These are phyloP conservation scores for Aspergillus pseudoviridinutans DNA, from an alignment of 2,329 filamentous ascomycete species.

Conservation along the genomic window DNA sequence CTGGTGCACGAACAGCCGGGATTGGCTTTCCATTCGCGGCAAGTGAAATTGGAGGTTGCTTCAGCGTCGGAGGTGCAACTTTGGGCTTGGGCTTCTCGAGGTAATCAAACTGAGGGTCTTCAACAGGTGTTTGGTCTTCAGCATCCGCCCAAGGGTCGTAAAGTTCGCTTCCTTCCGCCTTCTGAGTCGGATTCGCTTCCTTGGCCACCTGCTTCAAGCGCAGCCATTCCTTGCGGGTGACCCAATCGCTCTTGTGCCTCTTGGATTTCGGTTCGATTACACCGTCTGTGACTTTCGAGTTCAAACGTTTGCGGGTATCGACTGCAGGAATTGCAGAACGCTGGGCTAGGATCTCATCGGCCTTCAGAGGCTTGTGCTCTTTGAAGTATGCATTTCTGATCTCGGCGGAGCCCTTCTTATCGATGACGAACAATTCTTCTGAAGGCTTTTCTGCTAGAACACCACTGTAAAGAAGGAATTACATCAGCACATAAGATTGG, in stretches of 20 bases:
- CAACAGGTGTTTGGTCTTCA: constrained; percentile 36
- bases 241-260: constrained; percentile 70
- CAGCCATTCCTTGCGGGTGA: constrained; percentile 78
- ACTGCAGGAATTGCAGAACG: constrained; percentile 80
- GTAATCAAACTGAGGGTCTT: constrained; percentile 59
- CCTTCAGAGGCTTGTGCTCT: constrained; percentile 73
- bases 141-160: constrained; percentile 76
- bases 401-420: constrained; percentile 65
- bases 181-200: constrained; percentile 48
- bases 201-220: constrained; percentile 76
- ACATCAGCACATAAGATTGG: constrained; percentile 10
- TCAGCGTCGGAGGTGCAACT: constrained; percentile 71
- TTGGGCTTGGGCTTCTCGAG: constrained; percentile 62
- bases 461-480: constrained; percentile 55
- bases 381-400: constrained; percentile 64
- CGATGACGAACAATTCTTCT: constrained; percentile 79
- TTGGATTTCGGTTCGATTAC: constrained; percentile 65
- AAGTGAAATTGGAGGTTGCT: constrained; percentile 73
- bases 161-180: constrained; percentile 53
- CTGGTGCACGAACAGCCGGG: constrained; percentile 73
- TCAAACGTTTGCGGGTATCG: constrained; percentile 69
- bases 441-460: constrained; percentile 79
- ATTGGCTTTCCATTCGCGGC: constrained; percentile 76
- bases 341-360: constrained; percentile 84
- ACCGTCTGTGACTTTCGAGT: constrained; percentile 67